Evolutionary conservation across 164 flowering plant genomes (phyloP).

Genomic region (Magnolia officinalis): DNA sequence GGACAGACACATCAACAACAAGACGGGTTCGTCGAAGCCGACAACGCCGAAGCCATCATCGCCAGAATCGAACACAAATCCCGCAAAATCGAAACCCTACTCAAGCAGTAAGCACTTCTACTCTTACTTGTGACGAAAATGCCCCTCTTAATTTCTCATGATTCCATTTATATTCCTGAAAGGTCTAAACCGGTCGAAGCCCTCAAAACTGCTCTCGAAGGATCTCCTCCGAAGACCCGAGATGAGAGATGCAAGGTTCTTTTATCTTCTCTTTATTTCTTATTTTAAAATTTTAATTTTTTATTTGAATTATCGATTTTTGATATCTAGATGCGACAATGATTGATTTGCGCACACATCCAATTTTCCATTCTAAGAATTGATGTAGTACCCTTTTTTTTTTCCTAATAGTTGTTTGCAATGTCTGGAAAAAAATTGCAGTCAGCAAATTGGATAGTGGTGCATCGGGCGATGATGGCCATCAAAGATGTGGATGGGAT

Average conservation of each 20-base stretch:
- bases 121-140: not conserved
- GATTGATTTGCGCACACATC: not conserved
- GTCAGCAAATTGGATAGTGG: constrained; percentile 98
- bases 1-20: constrained; percentile 6
- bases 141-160: not conserved
- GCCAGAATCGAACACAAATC: constrained; percentile 86
- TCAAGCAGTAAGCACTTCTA: constrained; percentile 55
- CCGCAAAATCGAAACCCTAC: constrained; percentile 86
- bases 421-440: constrained; percentile 22
- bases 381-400: not conserved
- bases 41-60: constrained; percentile 85
- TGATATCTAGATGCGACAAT: not conserved
- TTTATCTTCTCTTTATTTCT: not conserved
- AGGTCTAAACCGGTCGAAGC: constrained; percentile 90
- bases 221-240: constrained; percentile 70
- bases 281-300: not conserved
- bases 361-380: not conserved
- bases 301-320: not conserved
- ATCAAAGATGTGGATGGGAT: constrained; percentile 82
- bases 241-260: constrained; percentile 93
- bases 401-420: not conserved
- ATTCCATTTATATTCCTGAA: not conserved
- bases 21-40: constrained; percentile 55
- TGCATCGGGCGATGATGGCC: constrained; percentile 91
- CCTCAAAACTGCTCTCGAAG: constrained; percentile 91